These are phyloP conservation scores for Brassica incana DNA, from an alignment of 345 rosid genomes.

Conservation along the genomic window DNA sequence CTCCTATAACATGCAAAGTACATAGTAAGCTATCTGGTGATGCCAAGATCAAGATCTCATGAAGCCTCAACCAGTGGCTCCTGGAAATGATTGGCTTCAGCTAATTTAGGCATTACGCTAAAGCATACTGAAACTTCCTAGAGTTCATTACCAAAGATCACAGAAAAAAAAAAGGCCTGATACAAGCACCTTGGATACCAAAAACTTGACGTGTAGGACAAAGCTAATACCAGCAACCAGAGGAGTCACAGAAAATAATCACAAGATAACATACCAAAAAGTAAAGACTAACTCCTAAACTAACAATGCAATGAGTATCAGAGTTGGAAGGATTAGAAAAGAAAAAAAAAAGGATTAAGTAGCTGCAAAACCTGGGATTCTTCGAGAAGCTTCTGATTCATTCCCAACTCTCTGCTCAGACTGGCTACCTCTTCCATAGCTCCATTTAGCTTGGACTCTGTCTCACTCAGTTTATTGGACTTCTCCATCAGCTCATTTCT, in stretches of 20 bases:
- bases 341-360: too few relatives aligned
- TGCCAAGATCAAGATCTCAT: too few relatives aligned
- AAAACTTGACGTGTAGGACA: not conserved
- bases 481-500: too few relatives aligned
- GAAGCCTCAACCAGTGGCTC: too few relatives aligned
- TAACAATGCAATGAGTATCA: not conserved
- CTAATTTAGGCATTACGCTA: not conserved
- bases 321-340: not conserved
- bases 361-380: too few relatives aligned
- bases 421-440: too few relatives aligned
- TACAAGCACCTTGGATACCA: not conserved
- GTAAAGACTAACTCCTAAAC: conserved; percentile 1
- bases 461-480: too few relatives aligned
- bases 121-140: not conserved
- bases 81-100: conserved; percentile 7
- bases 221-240: conserved; percentile 8
- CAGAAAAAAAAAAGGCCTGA: not conserved
- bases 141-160: not conserved
- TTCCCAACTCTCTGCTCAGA: too few relatives aligned
- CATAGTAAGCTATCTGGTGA: too few relatives aligned
- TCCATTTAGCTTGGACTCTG: too few relatives aligned
- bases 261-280: conserved; percentile 10
- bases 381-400: too few relatives aligned
- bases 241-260: not conserved
- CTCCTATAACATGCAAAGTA: too few relatives aligned